These are phyloP conservation scores for Podaxis pistillaris DNA, from an alignment of 768 basidiomycete genomes.

Conservation along the genomic window DNA sequence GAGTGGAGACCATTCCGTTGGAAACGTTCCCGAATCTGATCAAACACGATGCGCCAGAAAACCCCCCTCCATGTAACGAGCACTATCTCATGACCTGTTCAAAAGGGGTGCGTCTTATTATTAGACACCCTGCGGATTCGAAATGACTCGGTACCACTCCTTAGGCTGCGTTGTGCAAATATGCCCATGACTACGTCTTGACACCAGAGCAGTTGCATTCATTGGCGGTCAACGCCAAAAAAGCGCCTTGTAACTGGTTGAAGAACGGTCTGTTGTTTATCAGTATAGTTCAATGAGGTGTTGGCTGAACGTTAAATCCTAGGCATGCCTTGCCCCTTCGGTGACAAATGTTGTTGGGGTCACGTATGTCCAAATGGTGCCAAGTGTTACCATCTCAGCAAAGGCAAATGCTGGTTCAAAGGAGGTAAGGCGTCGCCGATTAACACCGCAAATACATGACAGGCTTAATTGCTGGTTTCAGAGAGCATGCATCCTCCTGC, in stretches of 20 bases:
- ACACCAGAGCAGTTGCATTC: constrained; percentile 69
- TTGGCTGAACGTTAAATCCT: constrained; percentile 4
- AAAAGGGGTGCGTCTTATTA: constrained; percentile 55
- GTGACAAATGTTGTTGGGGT: constrained; percentile 78
- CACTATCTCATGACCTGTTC: constrained; percentile 81
- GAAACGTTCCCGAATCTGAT: constrained; percentile 10
- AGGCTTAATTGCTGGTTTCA: constrained; percentile 2
- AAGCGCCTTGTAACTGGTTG: constrained; percentile 82
- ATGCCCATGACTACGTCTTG: constrained; percentile 77
- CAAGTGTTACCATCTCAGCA: constrained; percentile 67
- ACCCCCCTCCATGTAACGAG: constrained; percentile 84
- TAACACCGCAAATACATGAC: not conserved
- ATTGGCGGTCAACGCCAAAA: constrained; percentile 77
- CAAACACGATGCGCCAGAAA: constrained; percentile 43
- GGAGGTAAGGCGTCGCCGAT: constrained; percentile 41
- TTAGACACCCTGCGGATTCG: not conserved
- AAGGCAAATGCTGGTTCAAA: constrained; percentile 89
- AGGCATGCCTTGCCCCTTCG: constrained; percentile 78
- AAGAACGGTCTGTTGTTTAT: constrained; percentile 56
- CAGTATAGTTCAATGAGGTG: not conserved
- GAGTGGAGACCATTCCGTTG: constrained; percentile 26
- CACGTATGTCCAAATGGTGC: constrained; percentile 81
- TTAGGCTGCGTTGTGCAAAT: constrained; percentile 69
- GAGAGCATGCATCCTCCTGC: constrained; percentile 13
- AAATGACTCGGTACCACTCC: constrained; percentile 17